A percentile compares a stretch with the other conserved stretches of the same genome.
Conservation (phyloP, 495 filamentous ascomycete genomes). For the Apodospora peruviana region DNA sequence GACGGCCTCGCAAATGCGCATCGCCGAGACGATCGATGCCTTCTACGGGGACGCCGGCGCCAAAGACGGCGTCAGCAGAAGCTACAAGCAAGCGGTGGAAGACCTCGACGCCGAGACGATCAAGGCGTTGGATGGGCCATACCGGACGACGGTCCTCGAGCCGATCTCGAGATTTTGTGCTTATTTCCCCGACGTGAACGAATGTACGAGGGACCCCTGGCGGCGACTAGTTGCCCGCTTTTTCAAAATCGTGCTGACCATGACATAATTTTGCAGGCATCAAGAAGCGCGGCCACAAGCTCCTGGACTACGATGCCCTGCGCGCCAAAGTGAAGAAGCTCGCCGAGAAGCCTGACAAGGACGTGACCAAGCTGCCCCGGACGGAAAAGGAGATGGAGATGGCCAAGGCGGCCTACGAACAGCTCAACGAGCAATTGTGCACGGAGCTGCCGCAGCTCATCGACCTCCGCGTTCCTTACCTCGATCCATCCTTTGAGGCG, state of each 20-base stretch:
- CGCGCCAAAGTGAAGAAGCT: constrained; percentile 94
- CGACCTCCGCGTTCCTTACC: constrained; percentile 91
- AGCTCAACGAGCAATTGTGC: constrained; percentile 91
- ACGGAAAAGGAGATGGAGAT: constrained; percentile 92
- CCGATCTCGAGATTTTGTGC: constrained; percentile 93
- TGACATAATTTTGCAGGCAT: constrained; percentile 53
- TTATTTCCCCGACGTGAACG: constrained; percentile 98
- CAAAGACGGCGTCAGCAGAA: constrained; percentile 86
- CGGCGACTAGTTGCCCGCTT: background rate
- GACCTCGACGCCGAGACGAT: constrained; percentile 97
- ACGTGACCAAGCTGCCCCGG: constrained; percentile 86
- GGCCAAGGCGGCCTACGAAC: constrained; percentile 88
- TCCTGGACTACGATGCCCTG: constrained; percentile 95
- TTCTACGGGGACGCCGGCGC: constrained; percentile 97
- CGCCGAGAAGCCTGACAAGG: constrained; percentile 97
- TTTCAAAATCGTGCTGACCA: background rate
- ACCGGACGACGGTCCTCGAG: constrained; percentile 88
- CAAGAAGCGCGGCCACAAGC: constrained; percentile 96
- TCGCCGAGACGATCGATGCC: constrained; percentile 97
- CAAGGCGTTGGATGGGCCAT: constrained; percentile 96
- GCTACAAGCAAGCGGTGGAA: constrained; percentile 96
- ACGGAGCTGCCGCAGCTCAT: constrained; percentile 94
- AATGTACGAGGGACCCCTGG: no score
- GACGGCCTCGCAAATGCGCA: constrained; percentile 99
- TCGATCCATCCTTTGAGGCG: constrained; percentile 94